Conservation (phyloP, 2,329 filamentous ascomycete species). For the Aspergillus texensis region DNA sequence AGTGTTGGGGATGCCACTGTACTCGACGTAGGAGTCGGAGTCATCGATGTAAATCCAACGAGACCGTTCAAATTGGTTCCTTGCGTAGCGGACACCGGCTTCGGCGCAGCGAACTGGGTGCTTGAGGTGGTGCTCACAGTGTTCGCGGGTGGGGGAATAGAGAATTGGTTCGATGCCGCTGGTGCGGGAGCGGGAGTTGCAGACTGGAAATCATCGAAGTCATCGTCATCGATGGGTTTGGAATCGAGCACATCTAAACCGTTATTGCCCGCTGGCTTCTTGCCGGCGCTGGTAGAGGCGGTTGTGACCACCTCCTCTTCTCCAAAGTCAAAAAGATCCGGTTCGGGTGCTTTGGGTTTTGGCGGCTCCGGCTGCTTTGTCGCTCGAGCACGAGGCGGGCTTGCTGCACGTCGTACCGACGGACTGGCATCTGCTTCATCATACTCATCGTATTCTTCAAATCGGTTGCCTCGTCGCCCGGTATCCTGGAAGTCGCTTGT, state of each 20-base stretch:
- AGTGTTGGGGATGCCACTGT: conserved; percentile 61
- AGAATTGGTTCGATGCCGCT: conserved; percentile 40
- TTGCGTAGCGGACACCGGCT: conserved; percentile 82
- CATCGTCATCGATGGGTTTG: conserved; percentile 70
- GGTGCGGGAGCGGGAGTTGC: conserved; percentile 60
- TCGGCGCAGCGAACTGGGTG: conserved; percentile 77
- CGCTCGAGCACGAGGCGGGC: conserved; percentile 41
- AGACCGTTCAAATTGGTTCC: conserved; percentile 79
- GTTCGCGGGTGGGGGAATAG: conserved; percentile 50
- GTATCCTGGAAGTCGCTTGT: conserved; percentile 70
- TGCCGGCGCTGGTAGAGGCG: conserved; percentile 44
- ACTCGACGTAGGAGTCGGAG: conserved; percentile 64
- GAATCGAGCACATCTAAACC: conserved; percentile 53
- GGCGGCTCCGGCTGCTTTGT: conserved; percentile 69
- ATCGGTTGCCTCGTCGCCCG: conserved; percentile 68
- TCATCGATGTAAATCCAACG: conserved; percentile 77
- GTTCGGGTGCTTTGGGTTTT: conserved; percentile 78
- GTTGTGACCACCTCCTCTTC: conserved; percentile 68
- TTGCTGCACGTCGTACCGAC: conserved; percentile 56
- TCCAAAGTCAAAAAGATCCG: conserved; percentile 85
- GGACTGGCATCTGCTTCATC: conserved; percentile 70
- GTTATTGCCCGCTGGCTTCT: conserved; percentile 48
- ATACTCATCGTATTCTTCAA: conserved; percentile 96
- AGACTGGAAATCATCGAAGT: conserved; percentile 94
- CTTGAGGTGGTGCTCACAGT: conserved; percentile 51